A percentile compares a stretch with the other conserved stretches of the same genome.
Conservation (phyloP, 805 yeast genomes). For the Kockiozyma suomiensis region DNA sequence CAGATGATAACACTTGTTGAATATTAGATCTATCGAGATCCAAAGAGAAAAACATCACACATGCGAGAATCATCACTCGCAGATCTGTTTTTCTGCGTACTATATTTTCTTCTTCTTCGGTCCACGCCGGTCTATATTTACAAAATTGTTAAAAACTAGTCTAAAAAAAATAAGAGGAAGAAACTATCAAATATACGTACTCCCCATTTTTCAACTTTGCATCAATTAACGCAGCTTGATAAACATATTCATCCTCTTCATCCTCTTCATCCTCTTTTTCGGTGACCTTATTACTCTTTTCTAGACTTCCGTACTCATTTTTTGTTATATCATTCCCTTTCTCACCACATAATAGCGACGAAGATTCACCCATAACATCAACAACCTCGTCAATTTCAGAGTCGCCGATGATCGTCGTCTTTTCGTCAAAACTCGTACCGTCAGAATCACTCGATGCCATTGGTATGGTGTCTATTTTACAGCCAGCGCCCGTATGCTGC, state of each 20-base stretch:
- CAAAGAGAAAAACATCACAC: constrained; percentile 58
- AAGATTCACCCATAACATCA: constrained; percentile 6
- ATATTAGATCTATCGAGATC: constrained; percentile 61
- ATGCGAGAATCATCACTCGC: constrained; percentile 57
- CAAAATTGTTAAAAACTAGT: too few species aligned
- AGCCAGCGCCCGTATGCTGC: too few species aligned
- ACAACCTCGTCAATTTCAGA: neutral
- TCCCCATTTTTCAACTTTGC: constrained; percentile 24
- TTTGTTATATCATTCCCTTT: too few species aligned
- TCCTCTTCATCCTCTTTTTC: constrained; percentile 7
- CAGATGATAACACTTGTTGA: constrained; percentile 57
- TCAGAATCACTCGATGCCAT: constrained; percentile 2
- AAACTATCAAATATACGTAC: too few species aligned
- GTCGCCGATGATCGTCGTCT: neutral
- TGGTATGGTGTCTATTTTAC: too few species aligned
- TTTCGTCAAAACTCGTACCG: constrained; percentile 13
- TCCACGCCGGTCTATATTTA: constrained; percentile 49
- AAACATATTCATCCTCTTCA: constrained; percentile 21
- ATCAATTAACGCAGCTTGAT: constrained; percentile 23
- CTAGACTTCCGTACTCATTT: neutral
- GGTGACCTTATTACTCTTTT: too few species aligned
- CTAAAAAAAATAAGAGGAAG: too few species aligned
- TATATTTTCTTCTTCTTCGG: constrained; percentile 52
- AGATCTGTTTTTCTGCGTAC: constrained; percentile 56
- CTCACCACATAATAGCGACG: constrained; percentile 1